Conservation (phyloP, 345 rosid species). For the Eucalyptus marginata region DNA sequence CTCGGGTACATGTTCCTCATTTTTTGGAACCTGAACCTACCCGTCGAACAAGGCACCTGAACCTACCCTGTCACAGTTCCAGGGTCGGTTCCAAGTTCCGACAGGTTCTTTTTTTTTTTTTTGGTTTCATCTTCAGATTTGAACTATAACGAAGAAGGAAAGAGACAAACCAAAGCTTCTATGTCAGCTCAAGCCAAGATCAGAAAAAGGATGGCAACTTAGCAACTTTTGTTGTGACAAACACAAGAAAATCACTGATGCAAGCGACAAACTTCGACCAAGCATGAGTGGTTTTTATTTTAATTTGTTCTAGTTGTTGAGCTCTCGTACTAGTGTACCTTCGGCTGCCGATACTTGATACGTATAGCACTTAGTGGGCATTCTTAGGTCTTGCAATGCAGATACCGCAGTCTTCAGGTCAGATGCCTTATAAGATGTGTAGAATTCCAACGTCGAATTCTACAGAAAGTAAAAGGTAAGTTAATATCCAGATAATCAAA, state of each 20-base stretch:
- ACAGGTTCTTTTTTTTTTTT: no score
- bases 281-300: not conserved
- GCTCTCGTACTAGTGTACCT: conserved; percentile 21
- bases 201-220: no score
- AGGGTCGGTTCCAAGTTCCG: no score
- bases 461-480: not conserved
- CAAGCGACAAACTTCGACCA: not conserved
- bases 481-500: not conserved
- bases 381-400: conserved; percentile 49
- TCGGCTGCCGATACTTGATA: conserved; percentile 52
- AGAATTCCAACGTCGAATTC: conserved; percentile 71
- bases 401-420: conserved; percentile 42
- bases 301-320: not conserved
- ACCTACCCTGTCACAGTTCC: no score
- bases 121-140: no score
- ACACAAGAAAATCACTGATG: no score
- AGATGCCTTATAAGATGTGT: conserved; percentile 50
- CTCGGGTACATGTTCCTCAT: no score
- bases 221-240: not conserved
- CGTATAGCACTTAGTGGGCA: conserved; percentile 68
- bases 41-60: no score
- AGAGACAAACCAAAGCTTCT: no score
- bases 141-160: no score
- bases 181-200: no score
- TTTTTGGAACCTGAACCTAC: no score